Evolutionary conservation across 257 asterid species (phyloP).

Genomic region (Solanum etuberosum): DNA sequence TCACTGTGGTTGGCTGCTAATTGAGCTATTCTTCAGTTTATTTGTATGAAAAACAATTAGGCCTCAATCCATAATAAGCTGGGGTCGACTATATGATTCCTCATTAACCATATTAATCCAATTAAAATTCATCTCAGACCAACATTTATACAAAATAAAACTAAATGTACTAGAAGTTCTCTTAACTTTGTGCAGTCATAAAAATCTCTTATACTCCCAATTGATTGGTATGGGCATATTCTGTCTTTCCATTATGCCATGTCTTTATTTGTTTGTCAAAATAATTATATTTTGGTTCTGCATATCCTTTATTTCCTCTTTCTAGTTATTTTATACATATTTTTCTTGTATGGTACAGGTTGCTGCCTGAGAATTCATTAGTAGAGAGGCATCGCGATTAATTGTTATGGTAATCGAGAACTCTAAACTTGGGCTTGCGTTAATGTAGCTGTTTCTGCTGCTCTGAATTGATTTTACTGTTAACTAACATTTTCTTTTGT

Average conservation of each 20-base stretch:
- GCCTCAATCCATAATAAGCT: background rate
- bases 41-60: background rate
- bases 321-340: background rate
- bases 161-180: background rate
- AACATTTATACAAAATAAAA: background rate
- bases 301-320: background rate
- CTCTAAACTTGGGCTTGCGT: background rate
- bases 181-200: background rate
- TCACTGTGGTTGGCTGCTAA: background rate
- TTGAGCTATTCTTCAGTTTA: background rate
- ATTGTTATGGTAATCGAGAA: background rate
- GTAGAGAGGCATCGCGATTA: background rate
- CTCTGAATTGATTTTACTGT: background rate
- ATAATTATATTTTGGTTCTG: background rate
- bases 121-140: background rate
- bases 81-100: background rate
- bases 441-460: background rate
- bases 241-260: background rate
- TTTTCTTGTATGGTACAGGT: constrained; percentile 14
- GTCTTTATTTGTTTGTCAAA: background rate
- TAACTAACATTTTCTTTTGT: background rate
- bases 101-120: background rate
- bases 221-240: background rate
- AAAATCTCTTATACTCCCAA: background rate
- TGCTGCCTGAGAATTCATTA: constrained; percentile 23